Evolutionary conservation across 192 early-diverging fungal genomes (phyloP), one percentile per base, ranked within the genome.

Genomic region (Backusella liffmaniae): DNA sequence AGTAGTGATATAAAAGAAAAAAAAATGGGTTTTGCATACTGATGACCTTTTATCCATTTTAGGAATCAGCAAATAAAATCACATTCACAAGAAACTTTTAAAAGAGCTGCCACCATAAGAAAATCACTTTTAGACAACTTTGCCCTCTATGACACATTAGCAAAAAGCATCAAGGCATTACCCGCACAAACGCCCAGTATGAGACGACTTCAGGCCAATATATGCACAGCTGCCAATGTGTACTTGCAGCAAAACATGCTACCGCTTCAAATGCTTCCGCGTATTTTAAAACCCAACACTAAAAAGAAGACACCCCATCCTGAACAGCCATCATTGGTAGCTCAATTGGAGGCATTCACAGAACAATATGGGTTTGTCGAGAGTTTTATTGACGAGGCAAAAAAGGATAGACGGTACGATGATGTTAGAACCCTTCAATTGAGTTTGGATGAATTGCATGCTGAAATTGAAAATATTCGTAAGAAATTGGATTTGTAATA

Each of bases 221-320:
- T 94, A 26, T 84, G 91, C n/a, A 82, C 86, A 10, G 84, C 87
- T 3, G 88, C 90, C 2, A 90, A 85, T 21, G 85, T 90, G 76
- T 94, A 93, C 59, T 79, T 94, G 42, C 93, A 94, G 80, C 86
- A 86, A 29, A 90, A 91, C 34, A 94, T 94, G 93, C 90, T 93
- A 29, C 90, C 93, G 15, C 83, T 94, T 29, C 88, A 88, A 15
- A 88, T 93, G 74, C 79, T 94, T 32, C 93, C 93, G 8, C 81
- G 83, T 35, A 84, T 89, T 1, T 77, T 91, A 66, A 88, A 86
- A 42, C 73, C 73, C 2, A 37, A 39, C 29, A 76, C 34, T 15
- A 62, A 15, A 15, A 67, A 68, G 56, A 62, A 62, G 56, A 3
- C 0, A 4, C 2, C 26, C 5, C 4, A n/a, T 62, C 56, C 30